phyloP scores from a whole-genome alignment of 1,284 basidiomycete species.

The Lentinus polychrous region DNA sequence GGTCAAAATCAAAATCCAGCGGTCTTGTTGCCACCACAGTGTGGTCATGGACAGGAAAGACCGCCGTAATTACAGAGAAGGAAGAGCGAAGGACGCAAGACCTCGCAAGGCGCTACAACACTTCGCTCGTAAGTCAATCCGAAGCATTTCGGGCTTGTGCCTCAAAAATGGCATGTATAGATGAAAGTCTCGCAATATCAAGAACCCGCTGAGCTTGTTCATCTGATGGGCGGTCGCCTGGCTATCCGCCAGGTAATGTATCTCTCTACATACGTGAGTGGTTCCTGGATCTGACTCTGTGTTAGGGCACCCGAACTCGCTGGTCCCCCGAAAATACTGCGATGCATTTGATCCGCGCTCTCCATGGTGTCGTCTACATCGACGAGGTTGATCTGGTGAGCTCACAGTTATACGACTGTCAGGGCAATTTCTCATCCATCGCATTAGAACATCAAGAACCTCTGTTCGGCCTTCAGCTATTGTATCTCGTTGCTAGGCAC shows the following conservation, averaged over 20 bases:
- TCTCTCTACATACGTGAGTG: constrained; percentile 1
- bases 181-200: constrained; percentile 46
- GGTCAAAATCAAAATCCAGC: constrained; percentile 52
- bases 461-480: constrained; percentile 77
- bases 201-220: constrained; percentile 56
- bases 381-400: constrained; percentile 71
- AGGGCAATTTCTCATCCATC: not conserved
- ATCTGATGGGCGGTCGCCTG: constrained; percentile 58
- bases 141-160: not conserved
- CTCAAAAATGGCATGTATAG: constrained; percentile 25
- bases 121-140: constrained; percentile 42
- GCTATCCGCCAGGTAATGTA: constrained; percentile 56
- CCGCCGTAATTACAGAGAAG: constrained; percentile 40
- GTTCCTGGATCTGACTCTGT: constrained; percentile 1
- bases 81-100: constrained; percentile 64
- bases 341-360: constrained; percentile 63
- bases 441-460: constrained; percentile 50
- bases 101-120: constrained; percentile 64
- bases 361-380: constrained; percentile 46
- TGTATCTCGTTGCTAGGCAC: constrained; percentile 63
- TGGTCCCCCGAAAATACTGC: constrained; percentile 75
- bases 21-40: constrained; percentile 64
- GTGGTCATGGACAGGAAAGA: constrained; percentile 68
- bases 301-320: constrained; percentile 58
- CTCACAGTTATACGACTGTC: constrained; percentile 9